Evolutionary conservation across 441 rosid genomes (phyloP).

Genomic region (Arabidopsis lyrata): DNA sequence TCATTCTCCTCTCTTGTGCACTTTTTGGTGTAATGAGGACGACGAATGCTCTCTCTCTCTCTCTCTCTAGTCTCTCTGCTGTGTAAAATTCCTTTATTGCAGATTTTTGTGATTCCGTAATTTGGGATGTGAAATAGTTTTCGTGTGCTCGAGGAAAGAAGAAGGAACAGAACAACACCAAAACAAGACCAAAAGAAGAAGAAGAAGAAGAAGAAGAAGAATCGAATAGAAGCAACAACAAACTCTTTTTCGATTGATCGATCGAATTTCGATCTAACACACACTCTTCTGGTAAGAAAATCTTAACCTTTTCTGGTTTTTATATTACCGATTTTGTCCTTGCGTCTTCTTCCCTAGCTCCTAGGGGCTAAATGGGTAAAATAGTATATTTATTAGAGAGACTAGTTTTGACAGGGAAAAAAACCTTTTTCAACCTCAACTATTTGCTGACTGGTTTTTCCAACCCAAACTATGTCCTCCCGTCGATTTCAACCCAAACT

Average conservation of each 20-base stretch:
- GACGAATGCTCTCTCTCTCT: conserved; percentile 36
- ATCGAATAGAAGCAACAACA: conserved; percentile 32
- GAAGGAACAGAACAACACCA: conserved; percentile 20
- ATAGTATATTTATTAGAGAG: not conserved
- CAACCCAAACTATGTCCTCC: too few relatives aligned
- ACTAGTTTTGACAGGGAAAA: too few relatives aligned
- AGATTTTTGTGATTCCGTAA: conserved; percentile 31
- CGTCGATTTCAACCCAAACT: too few relatives aligned
- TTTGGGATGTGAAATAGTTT: conserved; percentile 6
- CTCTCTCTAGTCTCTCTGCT: conserved; percentile 33
- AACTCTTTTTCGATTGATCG: conserved; percentile 36
- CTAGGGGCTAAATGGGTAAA: conserved; percentile 18
- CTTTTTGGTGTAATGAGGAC: conserved; percentile 44
- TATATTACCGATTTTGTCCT: conserved; percentile 44
- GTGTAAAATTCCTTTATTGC: conserved; percentile 26
- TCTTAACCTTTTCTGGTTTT: conserved; percentile 40
- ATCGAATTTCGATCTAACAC: conserved; percentile 42
- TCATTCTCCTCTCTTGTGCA: conserved; percentile 39
- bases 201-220: not conserved
- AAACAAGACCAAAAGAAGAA: not conserved
- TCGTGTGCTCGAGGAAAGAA: conserved; percentile 33
- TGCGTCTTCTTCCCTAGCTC: not conserved
- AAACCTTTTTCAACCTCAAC: too few relatives aligned
- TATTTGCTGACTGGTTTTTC: too few relatives aligned
- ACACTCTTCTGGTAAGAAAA: conserved; percentile 47